Conservation (phyloP, 2,329 filamentous ascomycete species). For the Uncinocarpus reesii region DNA sequence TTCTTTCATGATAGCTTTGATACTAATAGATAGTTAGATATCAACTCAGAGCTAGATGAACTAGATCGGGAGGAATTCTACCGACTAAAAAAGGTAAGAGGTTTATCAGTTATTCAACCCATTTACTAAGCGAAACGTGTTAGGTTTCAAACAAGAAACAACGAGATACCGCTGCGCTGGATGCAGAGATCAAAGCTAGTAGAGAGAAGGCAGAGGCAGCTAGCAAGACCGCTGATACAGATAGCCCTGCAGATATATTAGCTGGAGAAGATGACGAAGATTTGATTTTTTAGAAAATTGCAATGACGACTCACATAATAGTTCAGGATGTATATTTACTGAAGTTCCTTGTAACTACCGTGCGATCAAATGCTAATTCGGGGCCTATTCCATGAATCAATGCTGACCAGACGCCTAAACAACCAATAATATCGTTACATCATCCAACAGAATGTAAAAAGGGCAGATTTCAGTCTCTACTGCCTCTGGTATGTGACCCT, state of each 20-base stretch:
- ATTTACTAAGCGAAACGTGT: not conserved
- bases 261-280: slow-evolving; percentile 65
- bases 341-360: not conserved
- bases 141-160: slow-evolving; percentile 71
- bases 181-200: slow-evolving; percentile 66
- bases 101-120: not conserved
- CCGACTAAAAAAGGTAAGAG: slow-evolving; percentile 68
- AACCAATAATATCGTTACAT: slow-evolving; percentile 11
- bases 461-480: slow-evolving; percentile 35
- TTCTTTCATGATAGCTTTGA: not conserved
- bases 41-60: slow-evolving; percentile 97
- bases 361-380: slow-evolving; percentile 5
- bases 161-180: slow-evolving; percentile 59
- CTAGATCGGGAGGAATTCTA: slow-evolving; percentile 98
- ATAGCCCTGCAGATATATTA: slow-evolving; percentile 48
- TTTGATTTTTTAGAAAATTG: slow-evolving; percentile 56
- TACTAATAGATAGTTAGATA: slow-evolving; percentile 46
- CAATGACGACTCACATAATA: not conserved
- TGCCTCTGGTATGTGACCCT: slow-evolving; percentile 96
- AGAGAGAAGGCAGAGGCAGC: slow-evolving; percentile 40
- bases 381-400: not conserved
- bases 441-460: slow-evolving; percentile 4
- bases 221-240: not conserved
- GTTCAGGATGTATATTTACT: not conserved
- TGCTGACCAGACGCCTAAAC: slow-evolving; percentile 15